Conservation (phyloP, 257 asterid genomes). For the Fraxinus quadrangulata region DNA sequence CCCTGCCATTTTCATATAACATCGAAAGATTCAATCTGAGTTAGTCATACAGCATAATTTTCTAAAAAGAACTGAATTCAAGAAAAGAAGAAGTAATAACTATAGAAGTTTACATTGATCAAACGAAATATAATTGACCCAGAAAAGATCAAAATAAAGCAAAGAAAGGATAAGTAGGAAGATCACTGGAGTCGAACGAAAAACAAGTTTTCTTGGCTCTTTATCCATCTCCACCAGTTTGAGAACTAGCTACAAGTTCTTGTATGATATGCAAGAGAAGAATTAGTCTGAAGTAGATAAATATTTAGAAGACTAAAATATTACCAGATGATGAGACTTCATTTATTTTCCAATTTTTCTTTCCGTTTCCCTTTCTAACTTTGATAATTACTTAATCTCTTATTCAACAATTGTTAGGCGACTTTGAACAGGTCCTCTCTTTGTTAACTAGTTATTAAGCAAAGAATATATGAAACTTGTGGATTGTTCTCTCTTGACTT, state of each 20-base stretch:
- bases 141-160: slow-evolving; percentile 31
- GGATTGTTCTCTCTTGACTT: not conserved
- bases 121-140: slow-evolving; percentile 25
- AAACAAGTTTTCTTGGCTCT: slow-evolving; percentile 29
- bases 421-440: slow-evolving; percentile 1
- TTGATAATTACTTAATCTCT: not conserved
- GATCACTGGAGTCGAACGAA: slow-evolving; percentile 37
- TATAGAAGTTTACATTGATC: slow-evolving; percentile 30
- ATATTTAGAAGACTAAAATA: slow-evolving; percentile 1
- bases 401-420: slow-evolving; percentile 11
- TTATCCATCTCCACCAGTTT: slow-evolving; percentile 28
- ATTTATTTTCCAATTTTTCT: not conserved
- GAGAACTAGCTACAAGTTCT: not conserved
- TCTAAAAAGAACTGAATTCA: not conserved
- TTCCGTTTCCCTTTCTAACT: slow-evolving; percentile 1
- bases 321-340: slow-evolving; percentile 23
- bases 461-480: not conserved
- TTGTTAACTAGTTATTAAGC: slow-evolving; percentile 16
- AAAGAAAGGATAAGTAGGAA: slow-evolving; percentile 38
- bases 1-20: slow-evolving; percentile 28
- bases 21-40: not conserved
- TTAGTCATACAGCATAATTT: not conserved
- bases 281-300: not conserved
- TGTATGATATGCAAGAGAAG: slow-evolving; percentile 13
- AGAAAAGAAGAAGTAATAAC: not conserved